Percentiles rank a stretch among this genome's conserved stretches.
phyloP scores from a whole-genome alignment of 179 eudicot genomes.

The Amaranthus tricolor region DNA sequence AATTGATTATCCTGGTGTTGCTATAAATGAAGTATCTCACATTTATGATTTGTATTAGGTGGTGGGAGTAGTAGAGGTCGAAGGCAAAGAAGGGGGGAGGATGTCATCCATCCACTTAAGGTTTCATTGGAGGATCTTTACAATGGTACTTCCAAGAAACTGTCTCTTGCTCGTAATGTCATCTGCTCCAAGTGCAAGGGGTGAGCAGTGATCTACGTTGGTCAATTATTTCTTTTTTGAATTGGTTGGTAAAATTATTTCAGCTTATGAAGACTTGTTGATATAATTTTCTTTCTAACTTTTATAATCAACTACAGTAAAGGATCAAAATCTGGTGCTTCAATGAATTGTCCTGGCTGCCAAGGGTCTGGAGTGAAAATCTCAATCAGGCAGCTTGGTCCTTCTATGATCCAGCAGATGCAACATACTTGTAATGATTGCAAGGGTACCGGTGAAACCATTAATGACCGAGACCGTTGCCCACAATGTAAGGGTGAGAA shows the following conservation, averaged over 20 bases:
- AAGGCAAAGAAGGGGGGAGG: conserved; percentile 45
- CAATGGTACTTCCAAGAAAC: conserved; percentile 39
- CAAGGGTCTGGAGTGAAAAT: conserved; percentile 63
- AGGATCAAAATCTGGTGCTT: conserved; percentile 70
- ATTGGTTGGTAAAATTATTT: neutral
- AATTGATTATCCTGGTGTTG: neutral
- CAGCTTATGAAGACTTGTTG: neutral
- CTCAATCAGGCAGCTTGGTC: conserved; percentile 58
- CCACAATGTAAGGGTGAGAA: conserved; percentile 61
- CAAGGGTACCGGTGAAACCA: conserved; percentile 62
- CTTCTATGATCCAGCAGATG: conserved; percentile 64
- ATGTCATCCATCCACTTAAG: conserved; percentile 38
- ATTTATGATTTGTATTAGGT: conserved; percentile 4
- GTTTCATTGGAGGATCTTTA: conserved; percentile 41
- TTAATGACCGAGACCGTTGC: conserved; percentile 55
- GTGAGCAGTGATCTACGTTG: conserved; percentile 17
- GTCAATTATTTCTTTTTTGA: too few relatives aligned
- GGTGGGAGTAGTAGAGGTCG: conserved; percentile 40
- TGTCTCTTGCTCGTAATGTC: conserved; percentile 43
- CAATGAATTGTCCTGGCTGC: conserved; percentile 56
- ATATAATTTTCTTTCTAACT: neutral
- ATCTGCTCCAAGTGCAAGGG: conserved; percentile 49
- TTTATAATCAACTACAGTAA: conserved; percentile 30
- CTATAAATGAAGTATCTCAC: neutral
- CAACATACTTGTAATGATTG: conserved; percentile 68